These are phyloP conservation scores for Quercus aquifolioides DNA, from an alignment of 306 rosid species.

Conservation along the genomic window DNA sequence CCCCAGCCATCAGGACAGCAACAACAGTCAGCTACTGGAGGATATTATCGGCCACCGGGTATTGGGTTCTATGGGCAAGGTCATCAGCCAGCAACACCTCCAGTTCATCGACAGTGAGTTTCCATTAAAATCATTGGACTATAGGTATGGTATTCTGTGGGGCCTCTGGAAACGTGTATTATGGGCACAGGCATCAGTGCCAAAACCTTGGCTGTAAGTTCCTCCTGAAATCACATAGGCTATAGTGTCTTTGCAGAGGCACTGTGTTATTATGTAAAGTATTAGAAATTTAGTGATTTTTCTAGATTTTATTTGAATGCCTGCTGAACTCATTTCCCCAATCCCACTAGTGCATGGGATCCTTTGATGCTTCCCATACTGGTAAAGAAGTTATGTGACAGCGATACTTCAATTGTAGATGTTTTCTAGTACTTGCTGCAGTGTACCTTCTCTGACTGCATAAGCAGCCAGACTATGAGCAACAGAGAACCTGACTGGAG, in stretches of 20 bases:
- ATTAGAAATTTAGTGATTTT: slow-evolving; percentile 27
- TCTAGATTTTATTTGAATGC: neutral
- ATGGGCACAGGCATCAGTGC: slow-evolving; percentile 16
- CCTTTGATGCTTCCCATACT: neutral
- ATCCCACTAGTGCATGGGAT: neutral
- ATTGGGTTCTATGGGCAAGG: slow-evolving; percentile 76
- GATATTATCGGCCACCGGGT: slow-evolving; percentile 69
- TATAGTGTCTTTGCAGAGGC: slow-evolving; percentile 27
- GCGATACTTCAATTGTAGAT: slow-evolving; percentile 5
- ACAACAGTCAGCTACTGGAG: slow-evolving; percentile 53
- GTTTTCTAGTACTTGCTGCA: neutral
- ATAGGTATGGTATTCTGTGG: neutral
- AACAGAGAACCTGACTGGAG: neutral
- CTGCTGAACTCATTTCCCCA: neutral
- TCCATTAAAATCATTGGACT: neutral
- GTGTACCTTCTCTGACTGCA: neutral
- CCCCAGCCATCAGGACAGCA: slow-evolving; percentile 53
- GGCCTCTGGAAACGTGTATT: neutral
- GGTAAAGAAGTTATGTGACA: slow-evolving; percentile 1
- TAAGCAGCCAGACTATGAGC: neutral
- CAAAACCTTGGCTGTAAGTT: slow-evolving; percentile 20
- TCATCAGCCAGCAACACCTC: slow-evolving; percentile 62
- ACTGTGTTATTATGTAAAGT: slow-evolving; percentile 58
- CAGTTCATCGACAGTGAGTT: slow-evolving; percentile 75
- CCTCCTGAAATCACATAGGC: slow-evolving; percentile 29